phyloP scores from a whole-genome alignment of 192 early-diverging fungal species.

The Dispira parvispora region DNA sequence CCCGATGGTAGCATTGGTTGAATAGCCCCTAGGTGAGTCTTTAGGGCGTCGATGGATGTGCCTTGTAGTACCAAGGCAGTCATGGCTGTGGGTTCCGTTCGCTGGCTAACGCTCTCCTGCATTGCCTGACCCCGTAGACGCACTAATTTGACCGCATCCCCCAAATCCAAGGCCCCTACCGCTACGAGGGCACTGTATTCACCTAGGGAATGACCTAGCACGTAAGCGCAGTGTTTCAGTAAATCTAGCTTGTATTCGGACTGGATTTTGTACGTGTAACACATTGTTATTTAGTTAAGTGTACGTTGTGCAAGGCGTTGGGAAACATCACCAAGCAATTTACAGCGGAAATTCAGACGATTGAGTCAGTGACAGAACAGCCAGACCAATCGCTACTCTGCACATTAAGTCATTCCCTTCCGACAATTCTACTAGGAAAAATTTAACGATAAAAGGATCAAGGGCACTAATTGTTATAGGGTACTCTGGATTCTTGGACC shows the following conservation, averaged over 20 bases:
- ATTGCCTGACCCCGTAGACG: slow-evolving; percentile 74
- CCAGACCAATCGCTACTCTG: too few species aligned
- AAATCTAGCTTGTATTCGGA: slow-evolving; percentile 62
- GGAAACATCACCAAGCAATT: too few species aligned
- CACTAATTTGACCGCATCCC: slow-evolving; percentile 76
- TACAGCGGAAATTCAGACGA: too few species aligned
- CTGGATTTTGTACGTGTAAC: too few species aligned
- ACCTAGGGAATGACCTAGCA: slow-evolving; percentile 84
- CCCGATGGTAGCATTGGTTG: slow-evolving; percentile 23
- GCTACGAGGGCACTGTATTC: slow-evolving; percentile 75
- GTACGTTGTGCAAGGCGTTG: too few species aligned
- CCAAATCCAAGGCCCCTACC: slow-evolving; percentile 41
- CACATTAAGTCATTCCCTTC: too few species aligned
- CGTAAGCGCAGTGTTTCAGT: slow-evolving; percentile 50
- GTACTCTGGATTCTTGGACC: too few species aligned
- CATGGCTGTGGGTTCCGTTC: slow-evolving; percentile 59
- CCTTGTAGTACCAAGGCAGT: slow-evolving; percentile 69
- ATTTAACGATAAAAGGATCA: too few species aligned
- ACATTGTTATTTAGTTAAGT: too few species aligned
- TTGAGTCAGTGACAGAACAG: too few species aligned
- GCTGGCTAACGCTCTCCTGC: slow-evolving; percentile 54
- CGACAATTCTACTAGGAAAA: too few species aligned
- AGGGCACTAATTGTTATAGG: too few species aligned
- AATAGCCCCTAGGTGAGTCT: slow-evolving; percentile 22
- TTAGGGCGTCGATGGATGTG: slow-evolving; percentile 49